Conservation (phyloP, 169 alveolate genomes). For the Plasmodium vinckei region DNA sequence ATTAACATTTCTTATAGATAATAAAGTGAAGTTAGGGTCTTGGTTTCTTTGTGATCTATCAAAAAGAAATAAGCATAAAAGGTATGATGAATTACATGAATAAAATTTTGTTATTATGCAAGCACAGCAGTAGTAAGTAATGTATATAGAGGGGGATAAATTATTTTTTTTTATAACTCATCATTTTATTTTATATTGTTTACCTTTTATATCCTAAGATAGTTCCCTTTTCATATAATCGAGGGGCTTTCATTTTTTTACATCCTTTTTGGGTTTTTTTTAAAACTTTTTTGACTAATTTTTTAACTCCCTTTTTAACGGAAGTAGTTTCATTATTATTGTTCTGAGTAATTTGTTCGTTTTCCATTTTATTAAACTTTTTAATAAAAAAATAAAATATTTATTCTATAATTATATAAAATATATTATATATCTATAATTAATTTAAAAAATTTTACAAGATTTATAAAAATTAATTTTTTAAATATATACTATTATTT, state of each 20-base stretch:
- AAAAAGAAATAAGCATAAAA: conserved; percentile 10
- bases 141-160: background rate
- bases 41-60: conserved; percentile 95
- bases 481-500: too few species aligned
- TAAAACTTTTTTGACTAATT: conserved; percentile 50
- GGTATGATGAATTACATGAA: background rate
- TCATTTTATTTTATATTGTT: conserved; percentile 21
- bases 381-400: too few species aligned
- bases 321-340: conserved; percentile 1
- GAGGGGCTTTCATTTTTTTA: conserved; percentile 88
- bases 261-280: conserved; percentile 55
- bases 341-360: conserved; percentile 9
- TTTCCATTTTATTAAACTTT: conserved; percentile 28
- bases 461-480: background rate
- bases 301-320: conserved; percentile 19
- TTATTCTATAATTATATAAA: too few species aligned
- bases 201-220: conserved; percentile 94
- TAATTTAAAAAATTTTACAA: background rate
- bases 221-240: conserved; percentile 93
- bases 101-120: background rate
- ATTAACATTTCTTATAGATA: conserved; percentile 96
- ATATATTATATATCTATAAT: background rate
- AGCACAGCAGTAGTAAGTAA: too few species aligned
- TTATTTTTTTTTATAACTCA: too few species aligned
- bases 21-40: conserved; percentile 94